phyloP scores from a whole-genome alignment of 495 filamentous ascomycete genomes.

The Lasiosphaeria ovina region DNA sequence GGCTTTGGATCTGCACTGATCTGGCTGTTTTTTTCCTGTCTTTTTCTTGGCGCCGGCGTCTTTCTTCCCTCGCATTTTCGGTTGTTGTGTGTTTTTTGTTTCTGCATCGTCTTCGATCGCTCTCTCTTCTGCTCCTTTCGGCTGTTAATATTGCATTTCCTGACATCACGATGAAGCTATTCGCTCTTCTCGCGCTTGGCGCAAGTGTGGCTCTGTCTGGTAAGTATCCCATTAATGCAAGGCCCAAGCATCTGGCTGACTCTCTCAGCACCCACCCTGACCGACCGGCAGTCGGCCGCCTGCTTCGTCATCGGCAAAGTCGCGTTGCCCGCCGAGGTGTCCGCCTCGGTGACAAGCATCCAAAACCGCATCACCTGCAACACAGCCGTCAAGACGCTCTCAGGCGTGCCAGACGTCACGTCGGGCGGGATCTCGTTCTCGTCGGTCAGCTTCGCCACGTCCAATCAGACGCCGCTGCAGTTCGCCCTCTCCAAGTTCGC shows the following conservation, averaged over 20 bases:
- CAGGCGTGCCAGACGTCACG: constrained; percentile 43
- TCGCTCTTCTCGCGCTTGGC: constrained; percentile 12
- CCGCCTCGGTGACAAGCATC: constrained; percentile 30
- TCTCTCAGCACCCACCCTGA: constrained; percentile 14
- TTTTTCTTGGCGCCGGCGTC: no score
- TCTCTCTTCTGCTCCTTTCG: no score
- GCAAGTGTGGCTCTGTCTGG: constrained; percentile 17
- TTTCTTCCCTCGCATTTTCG: no score
- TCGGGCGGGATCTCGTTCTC: constrained; percentile 44
- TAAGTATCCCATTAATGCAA: constrained; percentile 3
- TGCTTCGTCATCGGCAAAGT: constrained; percentile 47
- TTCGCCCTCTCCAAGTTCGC: constrained; percentile 46
- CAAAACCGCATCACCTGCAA: constrained; percentile 40
- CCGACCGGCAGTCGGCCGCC: constrained; percentile 22
- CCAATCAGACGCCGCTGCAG: constrained; percentile 34
- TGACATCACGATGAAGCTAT: constrained; percentile 14
- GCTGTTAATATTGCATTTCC: no score
- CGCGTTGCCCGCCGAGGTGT: constrained; percentile 37
- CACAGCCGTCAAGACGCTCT: constrained; percentile 32
- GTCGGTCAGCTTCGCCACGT: constrained; percentile 44
- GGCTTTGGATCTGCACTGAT: no score
- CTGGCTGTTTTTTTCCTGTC: no score
- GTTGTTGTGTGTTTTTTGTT: no score
- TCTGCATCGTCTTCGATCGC: no score
- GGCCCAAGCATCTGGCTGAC: background rate